Base-by-base conservation (phyloP, 1,284 basidiomycete genomes). In the Trichosporon coremiiforme region DNA sequence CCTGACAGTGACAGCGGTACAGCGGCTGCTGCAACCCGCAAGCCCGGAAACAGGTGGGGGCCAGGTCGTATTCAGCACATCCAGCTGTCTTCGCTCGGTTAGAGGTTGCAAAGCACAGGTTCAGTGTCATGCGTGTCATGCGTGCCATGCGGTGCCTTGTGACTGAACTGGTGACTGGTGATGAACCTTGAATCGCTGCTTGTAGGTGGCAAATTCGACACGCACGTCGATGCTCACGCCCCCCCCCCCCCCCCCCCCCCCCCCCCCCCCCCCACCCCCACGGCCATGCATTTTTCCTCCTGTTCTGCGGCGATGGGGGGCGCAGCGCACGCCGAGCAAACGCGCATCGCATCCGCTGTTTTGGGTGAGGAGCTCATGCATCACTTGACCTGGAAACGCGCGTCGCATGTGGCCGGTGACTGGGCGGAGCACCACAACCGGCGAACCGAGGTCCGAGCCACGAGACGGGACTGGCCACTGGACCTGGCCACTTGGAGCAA, bases 391-490 rank as follows among this genome's bases (percentile, higher is more conserved):
- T 6, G 41, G 41, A 45, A n/a, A 45, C 50, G 20, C 50, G n/a
- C 50, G 50, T 53, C 50, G 50, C 50, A 53, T 53, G 8, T 53
- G 50, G 50, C 50, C 50, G 50, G 22, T 17, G 20, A 4, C 9
- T 10, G 7, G 50, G 50, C 50, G 50, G 50, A 53, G 50, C 50
- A 53, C 50, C 50, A 53, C 50, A 53, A 10, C 50, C 20, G 50
- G 50, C 50, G n/a, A 22, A 53, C 20, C 50, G 50, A 53, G 50
- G 20, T 53, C 50, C 50, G 50, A 20, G 50, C 50, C 50, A 53
- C 50, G 50, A 53, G 50, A 53, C 50, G 20, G 50, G 50, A 53
- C 50, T 53, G 20, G 50, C 47, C 47, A 50, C 47, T 22, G 17
- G 47, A n/a, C 6, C 9, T 5, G 25, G 25, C 25, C 25, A 25